phyloP scores from a whole-genome alignment of 495 filamentous ascomycete species.

The Xylaria venustula region DNA sequence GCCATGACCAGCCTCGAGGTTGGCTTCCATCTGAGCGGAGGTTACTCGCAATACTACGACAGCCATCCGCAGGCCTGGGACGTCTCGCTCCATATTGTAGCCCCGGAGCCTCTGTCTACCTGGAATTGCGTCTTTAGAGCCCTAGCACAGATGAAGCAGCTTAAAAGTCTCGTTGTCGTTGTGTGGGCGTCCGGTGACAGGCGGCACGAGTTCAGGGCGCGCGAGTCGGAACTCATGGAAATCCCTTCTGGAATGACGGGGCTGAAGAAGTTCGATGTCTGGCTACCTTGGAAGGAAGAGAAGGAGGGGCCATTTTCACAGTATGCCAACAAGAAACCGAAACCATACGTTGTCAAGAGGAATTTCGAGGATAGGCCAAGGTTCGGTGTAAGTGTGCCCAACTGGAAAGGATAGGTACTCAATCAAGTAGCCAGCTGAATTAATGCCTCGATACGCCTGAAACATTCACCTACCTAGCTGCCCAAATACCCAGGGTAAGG shows the following conservation, averaged over 20 bases:
- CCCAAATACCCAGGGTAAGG: too few species aligned
- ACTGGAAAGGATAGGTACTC: constrained; percentile 10
- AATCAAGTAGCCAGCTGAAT: not conserved
- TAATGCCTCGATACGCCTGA: not conserved
- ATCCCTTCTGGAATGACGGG: constrained; percentile 11
- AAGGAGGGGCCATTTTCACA: not conserved
- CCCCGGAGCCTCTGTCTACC: constrained; percentile 5
- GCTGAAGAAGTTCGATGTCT: constrained; percentile 13
- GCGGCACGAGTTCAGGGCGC: constrained; percentile 11
- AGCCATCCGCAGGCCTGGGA: constrained; percentile 13
- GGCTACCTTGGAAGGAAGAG: constrained; percentile 15
- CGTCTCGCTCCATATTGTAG: constrained; percentile 6
- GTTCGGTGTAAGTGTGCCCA: constrained; percentile 15
- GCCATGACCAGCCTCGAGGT: constrained; percentile 16
- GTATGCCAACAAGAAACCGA: not conserved
- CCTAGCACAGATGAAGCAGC: constrained; percentile 9
- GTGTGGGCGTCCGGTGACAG: constrained; percentile 16
- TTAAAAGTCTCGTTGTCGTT: constrained; percentile 9
- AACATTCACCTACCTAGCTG: too few species aligned
- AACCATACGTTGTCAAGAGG: constrained; percentile 7
- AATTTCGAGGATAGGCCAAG: constrained; percentile 5
- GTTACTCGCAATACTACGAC: constrained; percentile 16
- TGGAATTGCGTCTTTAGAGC: constrained; percentile 15
- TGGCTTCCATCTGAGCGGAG: constrained; percentile 16
- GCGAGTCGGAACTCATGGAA: constrained; percentile 11